These are phyloP conservation scores for Volutella citrinella DNA, from an alignment of 2,329 filamentous ascomycete genomes.

Conservation along the genomic window DNA sequence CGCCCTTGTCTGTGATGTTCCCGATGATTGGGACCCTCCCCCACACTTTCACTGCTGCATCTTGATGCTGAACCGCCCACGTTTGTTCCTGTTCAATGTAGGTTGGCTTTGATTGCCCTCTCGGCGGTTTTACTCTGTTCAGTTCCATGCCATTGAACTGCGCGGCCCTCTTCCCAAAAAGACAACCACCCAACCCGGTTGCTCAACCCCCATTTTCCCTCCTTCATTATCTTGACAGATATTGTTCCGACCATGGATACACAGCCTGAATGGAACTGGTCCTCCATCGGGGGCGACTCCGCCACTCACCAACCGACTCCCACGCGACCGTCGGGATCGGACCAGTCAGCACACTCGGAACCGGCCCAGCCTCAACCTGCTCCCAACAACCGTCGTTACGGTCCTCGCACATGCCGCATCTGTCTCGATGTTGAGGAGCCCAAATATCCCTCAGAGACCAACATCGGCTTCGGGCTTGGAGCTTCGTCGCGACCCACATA, in stretches of 20 bases:
- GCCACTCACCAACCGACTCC: slow-evolving; percentile 6
- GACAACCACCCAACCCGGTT: too few species aligned
- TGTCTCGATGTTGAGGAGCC: slow-evolving; percentile 70
- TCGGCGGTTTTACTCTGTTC: too few species aligned
- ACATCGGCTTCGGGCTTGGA: slow-evolving; percentile 32
- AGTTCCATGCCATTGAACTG: slow-evolving; percentile 7
- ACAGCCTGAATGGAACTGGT: slow-evolving; percentile 25
- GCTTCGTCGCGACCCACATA: slow-evolving; percentile 50
- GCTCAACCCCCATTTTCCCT: too few species aligned
- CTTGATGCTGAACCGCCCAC: slow-evolving; percentile 14
- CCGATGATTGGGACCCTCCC: slow-evolving; percentile 18
- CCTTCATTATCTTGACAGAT: slow-evolving; percentile 14
- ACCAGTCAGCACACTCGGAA: slow-evolving; percentile 3
- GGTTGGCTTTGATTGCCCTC: slow-evolving; percentile 22
- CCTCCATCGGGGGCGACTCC: slow-evolving; percentile 16
- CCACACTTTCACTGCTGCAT: slow-evolving; percentile 13
- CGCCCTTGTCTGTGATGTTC: slow-evolving; percentile 16
- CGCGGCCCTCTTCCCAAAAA: slow-evolving; percentile 8
- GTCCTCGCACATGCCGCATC: slow-evolving; percentile 79
- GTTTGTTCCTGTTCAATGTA: slow-evolving; percentile 23
- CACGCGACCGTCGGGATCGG: slow-evolving; percentile 5
- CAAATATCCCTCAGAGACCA: slow-evolving; percentile 38
- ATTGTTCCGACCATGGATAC: slow-evolving; percentile 24
- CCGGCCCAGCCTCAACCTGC: slow-evolving; percentile 12
- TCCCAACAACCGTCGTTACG: slow-evolving; percentile 48